Conservation (phyloP, 163 green algal genomes). For the Scenedesmus sp. region DNA sequence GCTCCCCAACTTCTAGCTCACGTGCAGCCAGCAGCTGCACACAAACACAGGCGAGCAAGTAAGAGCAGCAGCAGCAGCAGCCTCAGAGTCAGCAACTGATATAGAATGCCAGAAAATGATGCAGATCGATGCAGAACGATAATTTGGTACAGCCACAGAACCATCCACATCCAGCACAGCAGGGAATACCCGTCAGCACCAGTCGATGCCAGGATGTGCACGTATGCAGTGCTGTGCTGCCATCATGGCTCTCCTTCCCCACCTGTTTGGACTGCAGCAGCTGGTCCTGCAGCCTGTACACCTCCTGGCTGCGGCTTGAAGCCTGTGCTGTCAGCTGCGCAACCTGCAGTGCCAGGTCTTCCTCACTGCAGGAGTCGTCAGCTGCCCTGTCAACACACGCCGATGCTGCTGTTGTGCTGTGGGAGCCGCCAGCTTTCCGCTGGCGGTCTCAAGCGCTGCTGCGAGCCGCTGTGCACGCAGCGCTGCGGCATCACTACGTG, state of each 20-base stretch:
- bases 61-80: neutral
- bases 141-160: too few relatives aligned
- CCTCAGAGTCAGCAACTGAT: too few relatives aligned
- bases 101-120: too few relatives aligned
- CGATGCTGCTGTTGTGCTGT: neutral
- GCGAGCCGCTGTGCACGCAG: conserved; percentile 49
- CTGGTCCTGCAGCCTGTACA: conserved; percentile 62
- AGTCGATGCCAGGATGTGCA: too few relatives aligned
- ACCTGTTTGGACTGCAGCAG: conserved; percentile 62
- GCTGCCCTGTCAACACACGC: neutral
- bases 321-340: conserved; percentile 53
- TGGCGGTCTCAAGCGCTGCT: conserved; percentile 47
- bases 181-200: too few relatives aligned
- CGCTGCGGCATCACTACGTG: conserved; percentile 58
- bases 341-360: conserved; percentile 1
- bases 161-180: too few relatives aligned
- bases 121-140: too few relatives aligned
- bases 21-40: conserved; percentile 59
- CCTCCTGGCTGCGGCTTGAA: conserved; percentile 57
- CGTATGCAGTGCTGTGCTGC: too few relatives aligned
- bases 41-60: neutral
- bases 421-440: conserved; percentile 24
- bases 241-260: neutral
- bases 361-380: neutral
- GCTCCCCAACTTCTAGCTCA: conserved; percentile 65